Evolutionary conservation across 1,284 basidiomycete genomes (phyloP).

Genomic region (Cystobasidiaceae sp.): DNA sequence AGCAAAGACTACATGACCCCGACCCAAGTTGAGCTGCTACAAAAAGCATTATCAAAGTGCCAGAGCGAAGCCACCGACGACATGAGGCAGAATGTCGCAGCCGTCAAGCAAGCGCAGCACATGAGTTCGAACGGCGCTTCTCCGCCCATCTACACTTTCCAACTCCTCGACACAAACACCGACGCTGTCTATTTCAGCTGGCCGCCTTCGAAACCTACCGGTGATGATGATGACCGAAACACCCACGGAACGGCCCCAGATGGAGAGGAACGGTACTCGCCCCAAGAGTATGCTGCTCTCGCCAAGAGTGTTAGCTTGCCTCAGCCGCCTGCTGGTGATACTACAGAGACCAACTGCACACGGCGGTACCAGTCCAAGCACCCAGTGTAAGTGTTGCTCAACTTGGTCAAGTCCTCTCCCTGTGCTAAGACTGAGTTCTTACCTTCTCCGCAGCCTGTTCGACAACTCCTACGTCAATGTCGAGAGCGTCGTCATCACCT

Average conservation of each 20-base stretch:
- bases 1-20: constrained; percentile 33
- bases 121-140: constrained; percentile 33
- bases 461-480: constrained; percentile 35
- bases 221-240: constrained; percentile 6
- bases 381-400: constrained; percentile 49
- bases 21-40: constrained; percentile 30
- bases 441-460: constrained; percentile 30
- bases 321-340: constrained; percentile 47
- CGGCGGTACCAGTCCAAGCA: constrained; percentile 80
- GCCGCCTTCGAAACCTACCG: constrained; percentile 56
- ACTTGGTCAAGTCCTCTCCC: background rate
- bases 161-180: constrained; percentile 61
- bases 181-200: constrained; percentile 71
- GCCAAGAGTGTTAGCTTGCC: constrained; percentile 69
- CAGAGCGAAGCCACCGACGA: constrained; percentile 37
- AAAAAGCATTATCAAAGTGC: constrained; percentile 34
- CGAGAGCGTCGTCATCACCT: constrained; percentile 42
- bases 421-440: background rate
- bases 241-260: constrained; percentile 32
- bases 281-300: constrained; percentile 75
- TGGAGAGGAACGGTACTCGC: constrained; percentile 59
- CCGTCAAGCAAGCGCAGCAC: constrained; percentile 40
- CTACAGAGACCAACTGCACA: constrained; percentile 81
- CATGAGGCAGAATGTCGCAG: too few relatives aligned
- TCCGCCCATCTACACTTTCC: constrained; percentile 62